Evolutionary conservation across 2,329 filamentous ascomycete genomes (phyloP), one percentile per base, ranked within the genome.

Genomic region (Colletotrichum eremochloae): DNA sequence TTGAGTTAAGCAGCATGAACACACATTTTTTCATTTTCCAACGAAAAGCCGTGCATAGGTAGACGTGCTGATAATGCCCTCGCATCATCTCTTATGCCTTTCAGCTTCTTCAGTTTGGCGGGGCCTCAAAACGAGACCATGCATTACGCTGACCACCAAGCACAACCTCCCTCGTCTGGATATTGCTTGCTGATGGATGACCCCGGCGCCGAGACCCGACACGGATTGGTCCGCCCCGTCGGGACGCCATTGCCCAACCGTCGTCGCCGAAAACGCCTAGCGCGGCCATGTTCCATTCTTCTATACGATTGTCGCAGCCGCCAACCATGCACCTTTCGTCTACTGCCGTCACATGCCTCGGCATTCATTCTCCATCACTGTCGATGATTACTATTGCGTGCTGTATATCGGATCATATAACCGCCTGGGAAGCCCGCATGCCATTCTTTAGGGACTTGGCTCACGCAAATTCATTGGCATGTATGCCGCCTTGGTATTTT

Each of bases 251-350:
- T 55, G 44, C 31, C 69, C 69, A 72, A 64, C 66, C 69, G 60
- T n/a, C 42, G 33, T 40, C 33, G 52, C 29, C 46, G 31, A 50
- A 55, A 60, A 5, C 53, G 69, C 14, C n/a, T 64, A 64, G 53
- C 53, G 53, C 53, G 18, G 36, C 31, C 40, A 29, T 53, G 24
- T 53, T 24, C 24, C 18, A 53, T 3, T 40, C 20, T 46, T 63
- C 24, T 46, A 69, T 20, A 69, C 69, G 60, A 72, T 33, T 29
- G 58, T 60, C 56, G 66, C 66, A 61, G 66, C 60, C 44, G 38
- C 66, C 66, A 56, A 31, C 38, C n/a, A 64, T 57, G 66, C 53
- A 24, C 46, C 33, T 60, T 40, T 69, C 69, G 53, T 72, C 53
- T 72, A n/a, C n/a, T 20, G 36, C 52, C 38, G 53, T 48, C n/a